phyloP scores from a whole-genome alignment of 2,329 filamentous ascomycete species.

The Magnaporthiopsis incrustans region DNA sequence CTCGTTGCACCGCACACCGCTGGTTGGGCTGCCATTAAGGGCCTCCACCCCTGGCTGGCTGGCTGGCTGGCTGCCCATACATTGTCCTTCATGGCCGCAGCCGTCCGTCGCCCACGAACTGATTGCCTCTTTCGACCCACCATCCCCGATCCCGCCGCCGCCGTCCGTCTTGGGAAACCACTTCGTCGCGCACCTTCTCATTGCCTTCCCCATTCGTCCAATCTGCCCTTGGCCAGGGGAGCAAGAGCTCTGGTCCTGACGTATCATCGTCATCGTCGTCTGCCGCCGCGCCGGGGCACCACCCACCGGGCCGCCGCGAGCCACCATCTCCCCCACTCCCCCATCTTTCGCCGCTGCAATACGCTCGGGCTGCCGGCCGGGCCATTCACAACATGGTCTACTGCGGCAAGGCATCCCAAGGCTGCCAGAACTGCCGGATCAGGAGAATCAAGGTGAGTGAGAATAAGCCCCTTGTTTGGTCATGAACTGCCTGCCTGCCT shows the following conservation, averaged over 20 bases:
- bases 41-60: neutral
- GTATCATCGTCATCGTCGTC: neutral
- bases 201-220: neutral
- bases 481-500: too few species aligned
- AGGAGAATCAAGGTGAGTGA: conserved; percentile 46
- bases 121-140: conserved; percentile 18
- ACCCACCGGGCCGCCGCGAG: neutral
- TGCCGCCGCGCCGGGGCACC: neutral
- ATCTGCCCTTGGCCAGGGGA: neutral
- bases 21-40: neutral
- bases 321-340: too few species aligned
- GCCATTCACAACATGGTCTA: conserved; percentile 38
- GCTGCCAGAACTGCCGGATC: conserved; percentile 45
- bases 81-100: neutral
- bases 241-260: neutral
- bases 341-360: neutral
- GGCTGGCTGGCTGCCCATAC: neutral
- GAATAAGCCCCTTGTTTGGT: conserved; percentile 2
- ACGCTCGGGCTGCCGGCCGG: neutral
- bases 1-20: neutral
- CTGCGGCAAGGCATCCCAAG: conserved; percentile 48
- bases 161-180: conserved; percentile 9
- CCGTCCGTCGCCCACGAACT: conserved; percentile 14
- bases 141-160: conserved; percentile 1
- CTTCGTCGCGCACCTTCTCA: conserved; percentile 1